Evolutionary conservation across 371 early-diverging fungal genomes (phyloP).

Genomic region (Sporodiniella umbellata): DNA sequence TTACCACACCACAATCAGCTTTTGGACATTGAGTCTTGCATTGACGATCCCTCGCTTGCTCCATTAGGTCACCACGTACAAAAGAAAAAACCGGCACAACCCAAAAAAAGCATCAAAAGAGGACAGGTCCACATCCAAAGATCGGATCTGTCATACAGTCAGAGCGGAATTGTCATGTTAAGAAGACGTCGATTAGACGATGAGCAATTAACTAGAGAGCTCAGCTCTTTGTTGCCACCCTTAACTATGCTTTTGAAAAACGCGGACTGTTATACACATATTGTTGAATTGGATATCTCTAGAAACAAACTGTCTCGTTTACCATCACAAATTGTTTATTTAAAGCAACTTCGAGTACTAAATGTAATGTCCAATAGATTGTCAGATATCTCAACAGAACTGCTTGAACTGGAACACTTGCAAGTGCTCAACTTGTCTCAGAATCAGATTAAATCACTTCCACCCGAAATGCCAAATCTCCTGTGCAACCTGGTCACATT

Average conservation of each 20-base stretch:
- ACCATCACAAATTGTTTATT: slow-evolving; percentile 27
- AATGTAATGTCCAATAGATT: slow-evolving; percentile 54
- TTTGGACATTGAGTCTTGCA: slow-evolving; percentile 51
- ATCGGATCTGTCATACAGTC: slow-evolving; percentile 5
- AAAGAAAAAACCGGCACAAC: neutral
- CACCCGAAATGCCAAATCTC: slow-evolving; percentile 36
- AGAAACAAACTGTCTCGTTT: slow-evolving; percentile 43
- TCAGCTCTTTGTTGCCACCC: slow-evolving; percentile 13
- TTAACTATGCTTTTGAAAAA: too few relatives aligned
- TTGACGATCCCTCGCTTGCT: slow-evolving; percentile 9
- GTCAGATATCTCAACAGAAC: slow-evolving; percentile 39
- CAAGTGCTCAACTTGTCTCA: slow-evolving; percentile 55
- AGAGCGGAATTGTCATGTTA: slow-evolving; percentile 35
- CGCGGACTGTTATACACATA: slow-evolving; percentile 33
- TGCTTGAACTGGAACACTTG: slow-evolving; percentile 38
- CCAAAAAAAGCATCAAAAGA: neutral
- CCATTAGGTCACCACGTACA: slow-evolving; percentile 43
- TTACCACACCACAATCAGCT: slow-evolving; percentile 4
- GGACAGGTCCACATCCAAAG: slow-evolving; percentile 21
- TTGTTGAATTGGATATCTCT: slow-evolving; percentile 56
- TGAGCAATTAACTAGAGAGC: slow-evolving; percentile 28
- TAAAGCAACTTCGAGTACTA: slow-evolving; percentile 37
- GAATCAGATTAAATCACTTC: slow-evolving; percentile 46
- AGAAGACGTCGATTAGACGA: slow-evolving; percentile 42
- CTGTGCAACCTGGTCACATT: slow-evolving; percentile 48